phyloP scores from a whole-genome alignment of 2,329 filamentous ascomycete species.

The Trichoderma sp. region DNA sequence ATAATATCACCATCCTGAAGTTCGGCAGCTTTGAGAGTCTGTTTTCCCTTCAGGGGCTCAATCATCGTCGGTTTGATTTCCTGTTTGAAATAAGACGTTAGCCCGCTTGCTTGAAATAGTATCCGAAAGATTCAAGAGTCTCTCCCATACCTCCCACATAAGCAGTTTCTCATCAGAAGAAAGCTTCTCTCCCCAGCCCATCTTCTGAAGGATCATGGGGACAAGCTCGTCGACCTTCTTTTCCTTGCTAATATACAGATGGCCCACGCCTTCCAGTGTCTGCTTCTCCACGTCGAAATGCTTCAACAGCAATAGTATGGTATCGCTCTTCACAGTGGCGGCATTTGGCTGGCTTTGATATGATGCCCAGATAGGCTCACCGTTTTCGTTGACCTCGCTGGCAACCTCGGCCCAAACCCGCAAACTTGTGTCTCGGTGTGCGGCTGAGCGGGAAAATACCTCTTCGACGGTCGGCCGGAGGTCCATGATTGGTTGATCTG shows the following conservation, averaged over 20 bases:
- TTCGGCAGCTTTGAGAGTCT: conserved; percentile 84
- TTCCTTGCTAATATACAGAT: conserved; percentile 82
- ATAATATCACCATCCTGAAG: conserved; percentile 97
- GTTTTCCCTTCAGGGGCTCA: conserved; percentile 86
- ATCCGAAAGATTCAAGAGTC: neutral
- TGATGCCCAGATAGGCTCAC: conserved; percentile 68
- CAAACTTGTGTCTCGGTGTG: conserved; percentile 67
- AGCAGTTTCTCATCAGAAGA: conserved; percentile 57
- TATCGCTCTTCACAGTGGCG: conserved; percentile 56
- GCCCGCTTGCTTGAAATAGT: neutral
- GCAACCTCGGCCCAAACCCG: conserved; percentile 84
- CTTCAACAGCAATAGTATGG: conserved; percentile 86
- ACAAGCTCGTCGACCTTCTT: conserved; percentile 85
- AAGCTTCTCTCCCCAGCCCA: conserved; percentile 80
- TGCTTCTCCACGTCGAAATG: conserved; percentile 80
- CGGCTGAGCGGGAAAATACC: conserved; percentile 47
- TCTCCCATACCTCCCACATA: conserved; percentile 67
- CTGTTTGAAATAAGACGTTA: conserved; percentile 32
- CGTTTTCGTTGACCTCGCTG: conserved; percentile 62
- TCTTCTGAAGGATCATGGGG: conserved; percentile 71
- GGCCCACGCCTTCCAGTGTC: conserved; percentile 69
- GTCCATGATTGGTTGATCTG: conserved; percentile 82
- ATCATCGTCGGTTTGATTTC: conserved; percentile 99
- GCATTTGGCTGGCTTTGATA: conserved; percentile 56
- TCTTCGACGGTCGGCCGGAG: conserved; percentile 75